Evolutionary conservation across 1,284 basidiomycete species (phyloP), one percentile per base, ranked within the genome.

Genomic region (Athelia psychrophila): DNA sequence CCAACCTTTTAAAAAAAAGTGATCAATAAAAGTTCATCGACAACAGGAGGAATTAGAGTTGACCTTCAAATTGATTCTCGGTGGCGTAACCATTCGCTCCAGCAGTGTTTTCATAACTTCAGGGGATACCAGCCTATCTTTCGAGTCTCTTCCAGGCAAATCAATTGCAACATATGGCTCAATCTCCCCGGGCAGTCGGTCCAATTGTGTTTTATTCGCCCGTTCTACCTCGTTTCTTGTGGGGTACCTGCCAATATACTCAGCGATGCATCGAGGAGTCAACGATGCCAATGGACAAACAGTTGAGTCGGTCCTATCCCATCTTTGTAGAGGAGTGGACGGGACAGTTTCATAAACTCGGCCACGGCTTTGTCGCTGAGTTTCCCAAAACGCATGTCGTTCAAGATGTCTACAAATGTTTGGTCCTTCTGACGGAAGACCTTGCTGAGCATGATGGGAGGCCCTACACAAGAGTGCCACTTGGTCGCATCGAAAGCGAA

Each of bases 401-500:
- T 96, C 44, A 98, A 72, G 79, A 97, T 93, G 60, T 92, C 80
- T 50, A 97, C 83, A 58, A 97, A 96, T 49, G 76, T 93, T 91
- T 84, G 79, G 52, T 89, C 86, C 45, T 77, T 82, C 64, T 89
- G 86, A 36, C 86, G 75, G 68, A 97, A 98, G 15, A 98, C 95
- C 61, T 93, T 88, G 0, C 87, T 93, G 9, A 99, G 76, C 56
- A 93, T 93, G 61, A 96, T 86, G 2, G 87, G 92, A 59, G 86
- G 76, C 51, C 80, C 73, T 56, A 99, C 86, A 15, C 87, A 84
- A 48, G 80, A 70, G n/a, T 74, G 72, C 97, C 97, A 99, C 20
- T 79, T 78, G 27, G 82, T 72, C 5, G 94, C 93, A 62, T 99
- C 94, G 64, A 99, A 99, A 2, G 91, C 89, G 66, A 97, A 98